A percentile compares a stretch with the other conserved stretches of the same genome.
Evolutionary conservation across 2,329 filamentous ascomycete genomes (phyloP).

Genomic region (Paecilomyces sp.): DNA sequence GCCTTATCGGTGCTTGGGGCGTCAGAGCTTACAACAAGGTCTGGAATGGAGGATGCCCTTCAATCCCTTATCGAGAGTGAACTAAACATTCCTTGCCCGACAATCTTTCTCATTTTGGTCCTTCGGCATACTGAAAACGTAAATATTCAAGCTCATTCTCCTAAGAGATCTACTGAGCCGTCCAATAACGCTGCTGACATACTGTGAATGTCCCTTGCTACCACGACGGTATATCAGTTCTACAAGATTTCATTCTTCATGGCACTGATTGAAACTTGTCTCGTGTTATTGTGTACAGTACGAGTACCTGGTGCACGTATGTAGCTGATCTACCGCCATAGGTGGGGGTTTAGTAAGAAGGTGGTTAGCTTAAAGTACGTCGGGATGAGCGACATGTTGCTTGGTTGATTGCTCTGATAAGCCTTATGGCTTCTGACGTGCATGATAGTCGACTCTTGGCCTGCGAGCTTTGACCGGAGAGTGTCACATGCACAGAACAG

Average conservation of each 20-base stretch:
- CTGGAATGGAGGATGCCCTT: background rate
- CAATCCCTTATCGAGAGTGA: background rate
- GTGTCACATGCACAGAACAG: background rate
- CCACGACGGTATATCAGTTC: background rate
- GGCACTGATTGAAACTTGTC: background rate
- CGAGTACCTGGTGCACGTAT: background rate
- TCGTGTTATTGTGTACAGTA: background rate
- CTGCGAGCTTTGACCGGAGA: background rate
- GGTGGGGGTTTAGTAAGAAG: background rate
- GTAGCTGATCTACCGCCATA: background rate
- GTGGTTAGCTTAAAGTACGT: background rate
- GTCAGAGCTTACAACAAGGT: background rate
- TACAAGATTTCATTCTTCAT: background rate
- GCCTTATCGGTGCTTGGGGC: background rate
- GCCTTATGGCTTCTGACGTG: background rate
- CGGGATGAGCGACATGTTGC: background rate
- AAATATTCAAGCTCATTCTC: too few species aligned
- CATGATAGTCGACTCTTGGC: background rate
- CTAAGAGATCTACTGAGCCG: too few species aligned
- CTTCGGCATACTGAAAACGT: too few species aligned
- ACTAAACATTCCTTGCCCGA: background rate
- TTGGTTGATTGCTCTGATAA: background rate
- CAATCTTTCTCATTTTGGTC: background rate
- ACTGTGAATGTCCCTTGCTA: background rate
- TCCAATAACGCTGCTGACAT: background rate